Percentiles rank a stretch among this genome's conserved stretches.
Evolutionary conservation across 768 basidiomycete species (phyloP).

Genomic region (Lyophyllum decastes): DNA sequence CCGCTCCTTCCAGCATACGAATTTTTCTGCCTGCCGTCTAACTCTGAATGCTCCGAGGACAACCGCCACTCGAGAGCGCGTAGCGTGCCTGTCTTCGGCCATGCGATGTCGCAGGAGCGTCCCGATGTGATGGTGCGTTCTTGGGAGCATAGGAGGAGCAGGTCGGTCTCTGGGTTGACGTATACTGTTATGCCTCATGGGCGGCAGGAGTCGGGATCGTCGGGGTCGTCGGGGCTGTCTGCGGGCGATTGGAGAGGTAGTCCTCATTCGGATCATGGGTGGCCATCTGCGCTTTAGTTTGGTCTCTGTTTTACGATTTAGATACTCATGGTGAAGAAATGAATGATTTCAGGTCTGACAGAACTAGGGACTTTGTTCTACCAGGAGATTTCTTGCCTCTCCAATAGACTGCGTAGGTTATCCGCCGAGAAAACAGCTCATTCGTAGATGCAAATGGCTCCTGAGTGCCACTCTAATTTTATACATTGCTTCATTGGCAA

Average conservation of each 20-base stretch:
- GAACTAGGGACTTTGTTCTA: too few relatives aligned
- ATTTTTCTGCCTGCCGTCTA: slow-evolving; percentile 18
- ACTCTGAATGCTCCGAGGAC: slow-evolving; percentile 10
- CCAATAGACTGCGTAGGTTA: too few relatives aligned
- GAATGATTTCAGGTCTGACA: too few relatives aligned
- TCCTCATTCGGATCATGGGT: slow-evolving; percentile 7
- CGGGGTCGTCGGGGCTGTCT: background rate
- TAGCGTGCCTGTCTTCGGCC: slow-evolving; percentile 21
- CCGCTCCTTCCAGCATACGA: slow-evolving; percentile 16
- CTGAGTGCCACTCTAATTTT: too few relatives aligned
- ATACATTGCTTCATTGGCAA: too few relatives aligned
- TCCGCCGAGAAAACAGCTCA: too few relatives aligned
- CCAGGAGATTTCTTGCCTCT: too few relatives aligned
- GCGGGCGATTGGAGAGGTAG: slow-evolving; percentile 9
- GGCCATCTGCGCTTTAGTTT: slow-evolving; percentile 4
- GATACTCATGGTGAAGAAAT: too few relatives aligned
- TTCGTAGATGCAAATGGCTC: too few relatives aligned
- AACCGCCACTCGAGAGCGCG: slow-evolving; percentile 15
- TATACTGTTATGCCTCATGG: slow-evolving; percentile 11
- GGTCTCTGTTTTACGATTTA: background rate
- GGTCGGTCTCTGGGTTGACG: slow-evolving; percentile 22
- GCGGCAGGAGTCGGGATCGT: slow-evolving; percentile 10
- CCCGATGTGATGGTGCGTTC: slow-evolving; percentile 12
- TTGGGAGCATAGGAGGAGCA: slow-evolving; percentile 23
- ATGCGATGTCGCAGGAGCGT: background rate